Conservation (phyloP, 805 yeast genomes). For the Zygosaccharomyces siamensis region DNA sequence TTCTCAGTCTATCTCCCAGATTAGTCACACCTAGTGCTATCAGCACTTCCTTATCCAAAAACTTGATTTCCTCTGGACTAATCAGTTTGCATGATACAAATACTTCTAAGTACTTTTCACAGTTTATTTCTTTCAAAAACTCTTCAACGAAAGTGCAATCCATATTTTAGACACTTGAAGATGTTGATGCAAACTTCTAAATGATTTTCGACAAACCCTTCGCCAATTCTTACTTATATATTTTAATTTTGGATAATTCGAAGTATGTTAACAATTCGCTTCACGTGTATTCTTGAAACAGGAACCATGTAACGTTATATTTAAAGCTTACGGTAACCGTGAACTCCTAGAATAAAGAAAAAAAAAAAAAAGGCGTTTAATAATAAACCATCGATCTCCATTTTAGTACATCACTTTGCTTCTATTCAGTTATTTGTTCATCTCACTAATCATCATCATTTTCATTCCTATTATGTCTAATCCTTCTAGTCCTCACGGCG, state of each 20-base stretch:
- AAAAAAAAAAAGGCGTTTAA: no score
- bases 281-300: background rate
- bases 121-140: slow-evolving; percentile 22
- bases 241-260: background rate
- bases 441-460: no score
- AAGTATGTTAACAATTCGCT: background rate
- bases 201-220: background rate
- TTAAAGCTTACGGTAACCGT: background rate
- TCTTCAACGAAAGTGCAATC: slow-evolving; percentile 18
- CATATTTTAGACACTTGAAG: background rate
- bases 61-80: slow-evolving; percentile 26
- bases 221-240: background rate
- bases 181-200: background rate
- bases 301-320: background rate
- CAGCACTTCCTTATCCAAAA: slow-evolving; percentile 55
- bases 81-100: slow-evolving; percentile 23
- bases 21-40: slow-evolving; percentile 68
- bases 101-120: slow-evolving; percentile 21
- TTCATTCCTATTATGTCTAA: background rate
- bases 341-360: no score
- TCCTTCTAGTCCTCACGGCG: background rate
- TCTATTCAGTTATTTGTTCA: background rate
- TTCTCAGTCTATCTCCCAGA: slow-evolving; percentile 76
- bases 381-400: background rate
- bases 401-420: background rate